Percentiles rank a stretch among this genome's conserved stretches.
Evolutionary conservation across 768 basidiomycete species (phyloP).

Genomic region (Russula compacta): DNA sequence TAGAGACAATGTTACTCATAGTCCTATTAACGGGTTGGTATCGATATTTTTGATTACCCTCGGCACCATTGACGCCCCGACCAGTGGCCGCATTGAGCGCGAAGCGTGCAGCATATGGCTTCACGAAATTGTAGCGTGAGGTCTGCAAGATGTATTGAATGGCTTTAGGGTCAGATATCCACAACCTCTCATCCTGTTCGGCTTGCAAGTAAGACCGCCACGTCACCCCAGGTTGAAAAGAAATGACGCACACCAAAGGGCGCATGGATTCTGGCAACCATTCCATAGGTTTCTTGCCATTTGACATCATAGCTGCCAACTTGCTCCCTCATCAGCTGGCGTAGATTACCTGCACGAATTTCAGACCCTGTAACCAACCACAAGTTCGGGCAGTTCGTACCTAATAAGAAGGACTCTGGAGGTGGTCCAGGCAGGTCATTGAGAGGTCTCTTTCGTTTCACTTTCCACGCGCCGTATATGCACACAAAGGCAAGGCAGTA

Average conservation of each 20-base stretch:
- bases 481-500: background rate
- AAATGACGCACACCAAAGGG: constrained; percentile 10
- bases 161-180: constrained; percentile 16
- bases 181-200: constrained; percentile 7
- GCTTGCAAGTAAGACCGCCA: background rate
- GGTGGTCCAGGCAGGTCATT: constrained; percentile 4
- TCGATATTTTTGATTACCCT: background rate
- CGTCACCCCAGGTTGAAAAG: too few species aligned
- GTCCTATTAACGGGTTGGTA: too few species aligned
- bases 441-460: background rate
- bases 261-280: constrained; percentile 9
- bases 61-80: constrained; percentile 11
- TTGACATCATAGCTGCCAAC: constrained; percentile 6
- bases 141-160: constrained; percentile 16
- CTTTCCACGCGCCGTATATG: background rate
- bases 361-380: background rate
- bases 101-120: constrained; percentile 17
- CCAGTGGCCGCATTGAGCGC: constrained; percentile 13
- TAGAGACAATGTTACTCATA: background rate
- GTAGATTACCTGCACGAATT: background rate
- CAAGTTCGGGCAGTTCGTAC: background rate
- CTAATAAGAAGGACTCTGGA: constrained; percentile 13
- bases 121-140: constrained; percentile 13
- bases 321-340: constrained; percentile 12
- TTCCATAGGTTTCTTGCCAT: constrained; percentile 5